Evolutionary conservation across 2,329 filamentous ascomycete species (phyloP), one percentile per base, ranked within the genome.

Genomic region (Aureobasidium sp.): DNA sequence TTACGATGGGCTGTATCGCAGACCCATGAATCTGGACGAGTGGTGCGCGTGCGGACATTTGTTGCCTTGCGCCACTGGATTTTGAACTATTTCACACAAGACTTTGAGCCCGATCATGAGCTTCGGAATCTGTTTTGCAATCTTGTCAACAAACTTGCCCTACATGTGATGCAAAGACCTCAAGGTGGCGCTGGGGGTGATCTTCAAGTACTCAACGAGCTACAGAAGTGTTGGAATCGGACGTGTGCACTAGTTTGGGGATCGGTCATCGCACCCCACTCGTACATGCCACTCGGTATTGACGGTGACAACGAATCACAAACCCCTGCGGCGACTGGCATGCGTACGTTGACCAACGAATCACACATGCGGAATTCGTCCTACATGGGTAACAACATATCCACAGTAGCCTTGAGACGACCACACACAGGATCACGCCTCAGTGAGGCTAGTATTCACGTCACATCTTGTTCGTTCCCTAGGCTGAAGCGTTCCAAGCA

Each of bases 21-120:
- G 61, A 79, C 83, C 51, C 90, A 96, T 71, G 91, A 97, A 72
- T 86, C 87, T 62, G 94, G 94, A 42, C 89, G 91, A 71, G 90
- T 99, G 58, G 94, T 97, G n/a, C 86, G 93, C 55, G 95, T 99
- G 17, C 85, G 94, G 46, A 95, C 92, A 0, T 99, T 97, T 77
- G 94, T 97, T 29, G 94, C 94, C 8, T 81, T 97, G 48, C 86
- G 94, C 62, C 94, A 99, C 74, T 99, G 94, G 94, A 92, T 97
- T 62, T 77, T 99, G 65, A 99, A 99, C 73, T 99, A 99, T 74
- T 99, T 97, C 68, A 82, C 90, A 61, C 94, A 99, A 71, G 94
- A 99, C 72, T 99, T 96, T 72, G 84, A 95, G 44, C 76, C 87
- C 27, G 86, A 92, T 71, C 87, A 88, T 70, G 79, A 83, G 48